Conservation (phyloP, 2,329 filamentous ascomycete genomes). For the Myriosclerotinia curreyana region DNA sequence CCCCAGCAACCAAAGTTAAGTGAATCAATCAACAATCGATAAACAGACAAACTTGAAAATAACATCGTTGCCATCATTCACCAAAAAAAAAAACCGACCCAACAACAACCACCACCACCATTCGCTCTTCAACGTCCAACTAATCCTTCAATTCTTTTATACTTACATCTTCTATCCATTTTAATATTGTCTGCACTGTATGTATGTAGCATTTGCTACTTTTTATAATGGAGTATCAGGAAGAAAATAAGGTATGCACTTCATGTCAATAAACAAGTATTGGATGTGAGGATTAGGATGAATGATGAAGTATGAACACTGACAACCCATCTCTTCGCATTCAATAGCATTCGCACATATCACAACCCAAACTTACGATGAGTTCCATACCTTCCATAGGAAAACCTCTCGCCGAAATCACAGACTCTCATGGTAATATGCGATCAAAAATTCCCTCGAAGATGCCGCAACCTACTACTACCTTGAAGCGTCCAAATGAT, state of each 20-base stretch:
- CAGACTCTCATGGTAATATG: slow-evolving; percentile 59
- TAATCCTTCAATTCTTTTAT: slow-evolving; percentile 2
- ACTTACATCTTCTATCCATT: slow-evolving; percentile 31
- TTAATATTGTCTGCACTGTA: slow-evolving; percentile 12
- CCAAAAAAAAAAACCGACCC: slow-evolving; percentile 2
- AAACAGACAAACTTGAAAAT: slow-evolving; percentile 17
- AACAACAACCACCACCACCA: slow-evolving; percentile 4
- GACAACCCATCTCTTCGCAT: slow-evolving; percentile 19
- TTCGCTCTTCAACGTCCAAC: slow-evolving; percentile 4
- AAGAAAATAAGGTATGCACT: slow-evolving; percentile 34
- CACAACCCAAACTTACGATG: slow-evolving; percentile 33
- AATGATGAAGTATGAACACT: no score
- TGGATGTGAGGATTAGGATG: not conserved
- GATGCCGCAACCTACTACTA: slow-evolving; percentile 42
- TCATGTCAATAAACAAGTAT: slow-evolving; percentile 17
- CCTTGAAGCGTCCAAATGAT: slow-evolving; percentile 49
- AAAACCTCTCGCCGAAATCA: slow-evolving; percentile 51
- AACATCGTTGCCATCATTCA: no score
- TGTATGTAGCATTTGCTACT: slow-evolving; percentile 32
- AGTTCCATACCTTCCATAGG: slow-evolving; percentile 35
- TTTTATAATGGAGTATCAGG: slow-evolving; percentile 32
- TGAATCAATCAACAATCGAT: no score
- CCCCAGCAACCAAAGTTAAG: slow-evolving; percentile 20
- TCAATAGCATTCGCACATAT: slow-evolving; percentile 33
- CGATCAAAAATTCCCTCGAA: slow-evolving; percentile 47